Evolutionary conservation across 2,329 filamentous ascomycete genomes (phyloP), one percentile per base, ranked within the genome.

Genomic region (Fusarium fracticaudum): DNA sequence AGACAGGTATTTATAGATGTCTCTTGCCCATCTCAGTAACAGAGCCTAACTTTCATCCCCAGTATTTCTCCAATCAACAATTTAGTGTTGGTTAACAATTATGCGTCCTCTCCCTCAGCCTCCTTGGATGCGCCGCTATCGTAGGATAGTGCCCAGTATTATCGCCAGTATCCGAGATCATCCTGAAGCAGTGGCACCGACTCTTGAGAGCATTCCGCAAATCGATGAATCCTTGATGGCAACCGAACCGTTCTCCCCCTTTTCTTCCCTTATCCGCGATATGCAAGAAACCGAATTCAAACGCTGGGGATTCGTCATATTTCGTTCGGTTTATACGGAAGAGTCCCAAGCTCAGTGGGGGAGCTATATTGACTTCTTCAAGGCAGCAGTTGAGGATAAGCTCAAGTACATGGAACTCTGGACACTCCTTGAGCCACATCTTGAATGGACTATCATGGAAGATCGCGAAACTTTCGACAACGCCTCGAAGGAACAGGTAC

Each of bases 351-450:
- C 44, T 37, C 63, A 65, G 17, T 69, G 72, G 67, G 50, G 41
- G 22, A 65, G 35, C 8, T 74, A 74, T 12, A 43, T 74, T 17
- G 71, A 72, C 8, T 69, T 74, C 47, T 12, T 74, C 1, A 72
- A 69, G 13, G 51, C 53, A 40, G n/a, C 60, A 13, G 60, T 74
- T 2, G 53, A 71, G 8, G 13, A 45, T 4, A 2, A 45, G 1
- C 54, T 74, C 0, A 18, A 61, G 8, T 22, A 8, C 3, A 4
- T 15, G 4, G 62, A 72, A 11, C 55, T 74, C 3, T 47, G 29
- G 1, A 29, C 54, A 0, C 59, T 72, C 0, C 45, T 74, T 3
- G 47, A n/a, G 22, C 45, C 45, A 3, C 53, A 63, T 12, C 12
- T 70, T 0, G n/a, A 74, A 33, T 75, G 69, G 72, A 37, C 26